phyloP scores from a whole-genome alignment of 371 early-diverging fungal species.

The Batkoa obscura region DNA sequence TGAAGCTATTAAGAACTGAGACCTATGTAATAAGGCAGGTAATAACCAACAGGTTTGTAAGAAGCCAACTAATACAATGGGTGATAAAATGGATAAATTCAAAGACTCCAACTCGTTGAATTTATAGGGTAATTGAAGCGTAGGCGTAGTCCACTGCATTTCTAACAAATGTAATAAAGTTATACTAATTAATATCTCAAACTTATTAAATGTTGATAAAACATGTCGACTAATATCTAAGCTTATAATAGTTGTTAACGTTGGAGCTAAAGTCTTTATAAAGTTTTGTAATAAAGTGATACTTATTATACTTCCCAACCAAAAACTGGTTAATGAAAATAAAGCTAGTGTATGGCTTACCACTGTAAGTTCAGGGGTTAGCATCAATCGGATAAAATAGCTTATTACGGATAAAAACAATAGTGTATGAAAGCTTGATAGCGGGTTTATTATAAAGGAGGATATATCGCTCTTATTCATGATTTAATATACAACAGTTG shows the following conservation, averaged over 20 bases:
- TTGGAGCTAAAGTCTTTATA: slow-evolving; percentile 5
- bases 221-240: slow-evolving; percentile 5
- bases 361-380: not conserved
- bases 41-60: slow-evolving; percentile 7
- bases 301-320: not conserved
- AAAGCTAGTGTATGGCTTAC: not conserved
- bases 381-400: slow-evolving; percentile 2
- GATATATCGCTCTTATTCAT: too few relatives aligned
- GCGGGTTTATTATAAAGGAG: slow-evolving; percentile 1
- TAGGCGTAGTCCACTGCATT: slow-evolving; percentile 5
- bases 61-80: slow-evolving; percentile 4
- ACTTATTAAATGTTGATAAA: not conserved
- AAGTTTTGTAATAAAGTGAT: slow-evolving; percentile 3
- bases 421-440: slow-evolving; percentile 1
- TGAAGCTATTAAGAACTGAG: slow-evolving; percentile 1
- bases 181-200: not conserved
- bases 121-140: slow-evolving; percentile 1
- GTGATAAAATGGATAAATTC: not conserved
- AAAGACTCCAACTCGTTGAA: not conserved
- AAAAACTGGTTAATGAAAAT: not conserved
- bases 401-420: not conserved
- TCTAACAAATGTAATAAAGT: slow-evolving; percentile 1
- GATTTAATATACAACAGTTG: too few relatives aligned
- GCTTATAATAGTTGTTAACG: not conserved
- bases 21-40: slow-evolving; percentile 1